Base-by-base conservation (phyloP, 257 asterid species). In the Datura wrightii region DNA sequence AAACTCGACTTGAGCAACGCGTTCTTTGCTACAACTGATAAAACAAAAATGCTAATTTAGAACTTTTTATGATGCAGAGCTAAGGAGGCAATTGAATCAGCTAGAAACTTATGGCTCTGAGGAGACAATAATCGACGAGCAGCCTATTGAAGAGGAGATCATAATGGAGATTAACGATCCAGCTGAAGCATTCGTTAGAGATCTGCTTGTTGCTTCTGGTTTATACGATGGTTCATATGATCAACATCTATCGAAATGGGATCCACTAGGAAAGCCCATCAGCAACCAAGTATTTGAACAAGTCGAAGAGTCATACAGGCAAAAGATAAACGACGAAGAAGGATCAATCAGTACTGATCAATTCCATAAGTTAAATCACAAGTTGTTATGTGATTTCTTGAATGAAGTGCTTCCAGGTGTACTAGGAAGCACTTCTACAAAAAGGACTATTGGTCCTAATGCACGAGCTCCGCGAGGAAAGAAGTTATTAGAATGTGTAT, bases 131-230 rank as follows among this genome's bases (percentile, higher is more conserved):
- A 80, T 84, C 31, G 93, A 90, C 41, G 94, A 92, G 82, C 90
- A 88, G 84, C 85, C 91, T 37, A 39, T 72, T 8, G 95, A 93
- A 84, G 88, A 83, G 36, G 97, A 93, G 82, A 82, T 62, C 15
- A 0, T 84, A 85, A 60, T 58, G 84, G 90, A 89, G 71, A 89
- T 91, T 80, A 92, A 92, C 82, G 93, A 95, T 86, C 92, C 87
- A 63, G 91, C 87, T 36, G 93, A 95, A 92, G 92, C 95, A 86
- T 97, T 92, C 62, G 58, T 97, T 53, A 91, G 94, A 89, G 98
- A 95, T 84, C 90, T 97, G 90, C 97, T 97, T 10, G 82, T 93
- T 39, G 96, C 93, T 87, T 91, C 97, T 81, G 98, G 98, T 82
- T 88, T 94, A n/a, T 97, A 93, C 46, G 91, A 92, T 83, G 95